Percentiles rank a stretch among this genome's conserved stretches.
phyloP scores from a whole-genome alignment of 441 rosid species.

The Erodium trifolium region DNA sequence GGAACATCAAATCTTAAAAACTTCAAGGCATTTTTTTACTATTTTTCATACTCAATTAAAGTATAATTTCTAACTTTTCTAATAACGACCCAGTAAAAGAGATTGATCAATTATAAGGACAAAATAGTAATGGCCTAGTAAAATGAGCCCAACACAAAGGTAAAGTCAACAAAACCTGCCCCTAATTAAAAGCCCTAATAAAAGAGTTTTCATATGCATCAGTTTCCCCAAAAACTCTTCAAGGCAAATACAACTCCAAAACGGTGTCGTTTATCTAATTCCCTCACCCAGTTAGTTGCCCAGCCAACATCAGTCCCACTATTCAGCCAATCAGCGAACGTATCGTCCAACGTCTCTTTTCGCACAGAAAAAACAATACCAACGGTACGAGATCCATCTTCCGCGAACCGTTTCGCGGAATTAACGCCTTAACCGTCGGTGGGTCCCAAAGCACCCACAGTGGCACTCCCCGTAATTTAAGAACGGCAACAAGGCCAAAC shows the following conservation, averaged over 20 bases:
- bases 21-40: too few species aligned
- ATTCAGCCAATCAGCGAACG: background rate
- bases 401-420: too few species aligned
- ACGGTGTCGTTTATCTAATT: background rate
- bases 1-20: too few species aligned
- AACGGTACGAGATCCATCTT: too few species aligned
- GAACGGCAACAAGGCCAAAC: constrained; percentile 13
- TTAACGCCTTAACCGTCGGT: constrained; percentile 11
- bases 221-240: background rate
- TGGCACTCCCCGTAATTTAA: constrained; percentile 42
- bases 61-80: too few species aligned
- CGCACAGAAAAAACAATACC: too few species aligned
- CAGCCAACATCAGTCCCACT: background rate
- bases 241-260: background rate
- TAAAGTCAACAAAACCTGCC: background rate
- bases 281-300: too few species aligned
- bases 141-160: background rate
- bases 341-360: constrained; percentile 21
- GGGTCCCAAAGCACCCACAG: constrained; percentile 28
- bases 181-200: background rate
- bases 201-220: background rate
- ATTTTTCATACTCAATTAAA: too few species aligned
- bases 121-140: background rate
- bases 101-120: background rate
- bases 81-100: too few species aligned